Evolutionary conservation across 768 basidiomycete species (phyloP).

Genomic region (Tylopilus plumbeoviolaceoides): DNA sequence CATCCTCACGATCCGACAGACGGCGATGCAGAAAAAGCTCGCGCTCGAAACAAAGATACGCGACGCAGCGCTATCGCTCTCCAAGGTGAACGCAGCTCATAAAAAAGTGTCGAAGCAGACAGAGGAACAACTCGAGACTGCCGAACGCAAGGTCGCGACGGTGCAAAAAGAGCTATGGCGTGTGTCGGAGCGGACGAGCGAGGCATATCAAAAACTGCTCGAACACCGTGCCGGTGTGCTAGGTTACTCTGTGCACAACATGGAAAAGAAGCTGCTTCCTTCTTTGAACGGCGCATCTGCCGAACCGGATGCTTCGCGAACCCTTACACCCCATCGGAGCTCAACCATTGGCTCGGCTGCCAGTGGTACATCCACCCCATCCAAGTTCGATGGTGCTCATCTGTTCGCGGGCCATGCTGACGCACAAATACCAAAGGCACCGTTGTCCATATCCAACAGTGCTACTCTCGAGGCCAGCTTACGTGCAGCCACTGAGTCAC

Average conservation of each 20-base stretch:
- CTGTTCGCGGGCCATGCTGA: conserved; percentile 80
- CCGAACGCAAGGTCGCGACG: conserved; percentile 67
- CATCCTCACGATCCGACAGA: conserved; percentile 59
- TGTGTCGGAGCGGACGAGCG: conserved; percentile 59
- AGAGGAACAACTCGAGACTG: conserved; percentile 64
- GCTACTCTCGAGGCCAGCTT: conserved; percentile 60
- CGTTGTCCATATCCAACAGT: conserved; percentile 44
- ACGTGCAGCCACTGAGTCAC: conserved; percentile 53
- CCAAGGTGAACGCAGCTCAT: conserved; percentile 57
- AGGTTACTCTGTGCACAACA: conserved; percentile 59
- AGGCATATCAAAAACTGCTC: conserved; percentile 60
- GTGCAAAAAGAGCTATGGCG: conserved; percentile 71
- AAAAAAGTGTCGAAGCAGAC: conserved; percentile 61
- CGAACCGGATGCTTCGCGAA: conserved; percentile 44
- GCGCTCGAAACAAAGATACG: conserved; percentile 83
- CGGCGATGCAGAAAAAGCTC: conserved; percentile 69
- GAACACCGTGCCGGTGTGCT: conserved; percentile 85
- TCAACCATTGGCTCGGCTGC: conserved; percentile 50
- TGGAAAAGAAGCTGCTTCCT: conserved; percentile 52
- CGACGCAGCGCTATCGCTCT: conserved; percentile 75
- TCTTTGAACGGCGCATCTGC: conserved; percentile 23
- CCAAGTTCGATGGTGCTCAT: conserved; percentile 80
- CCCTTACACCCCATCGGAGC: conserved; percentile 48
- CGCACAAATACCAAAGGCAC: conserved; percentile 48
- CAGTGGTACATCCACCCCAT: conserved; percentile 40